Evolutionary conservation across 2,329 filamentous ascomycete species (phyloP).

Genomic region (Curvularia sp.): DNA sequence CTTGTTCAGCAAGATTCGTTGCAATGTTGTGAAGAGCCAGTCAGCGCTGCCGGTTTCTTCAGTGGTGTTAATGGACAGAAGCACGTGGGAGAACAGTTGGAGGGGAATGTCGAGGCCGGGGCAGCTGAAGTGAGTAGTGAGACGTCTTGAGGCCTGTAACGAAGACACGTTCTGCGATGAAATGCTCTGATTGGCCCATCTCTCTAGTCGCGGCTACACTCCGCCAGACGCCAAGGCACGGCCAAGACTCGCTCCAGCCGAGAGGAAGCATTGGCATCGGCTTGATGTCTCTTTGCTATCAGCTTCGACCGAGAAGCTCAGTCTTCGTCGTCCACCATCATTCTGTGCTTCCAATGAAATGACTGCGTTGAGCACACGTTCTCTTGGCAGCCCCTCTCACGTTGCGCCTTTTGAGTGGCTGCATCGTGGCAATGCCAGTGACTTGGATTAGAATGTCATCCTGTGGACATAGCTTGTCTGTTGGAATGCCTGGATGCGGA

Average conservation of each 20-base stretch:
- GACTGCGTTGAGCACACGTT: constrained; percentile 24
- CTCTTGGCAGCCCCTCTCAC: constrained; percentile 15
- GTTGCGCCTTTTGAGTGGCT: constrained; percentile 19
- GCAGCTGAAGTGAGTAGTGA: background rate
- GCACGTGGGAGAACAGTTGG: background rate
- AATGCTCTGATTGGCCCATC: background rate
- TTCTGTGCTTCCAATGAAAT: constrained; percentile 21
- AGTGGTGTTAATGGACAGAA: background rate
- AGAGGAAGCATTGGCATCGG: constrained; percentile 3
- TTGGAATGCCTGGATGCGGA: background rate
- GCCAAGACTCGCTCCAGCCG: constrained; percentile 6
- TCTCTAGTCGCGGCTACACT: background rate
- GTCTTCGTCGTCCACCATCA: background rate
- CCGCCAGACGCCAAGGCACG: background rate
- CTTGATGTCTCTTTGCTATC: constrained; percentile 11
- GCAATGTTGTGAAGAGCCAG: background rate
- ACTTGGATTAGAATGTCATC: constrained; percentile 15
- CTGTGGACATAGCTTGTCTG: background rate
- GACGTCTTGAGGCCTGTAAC: background rate
- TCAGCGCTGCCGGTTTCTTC: background rate
- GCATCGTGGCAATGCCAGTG: constrained; percentile 16
- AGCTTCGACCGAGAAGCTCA: background rate
- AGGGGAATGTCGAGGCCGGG: background rate
- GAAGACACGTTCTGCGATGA: background rate
- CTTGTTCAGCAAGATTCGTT: background rate